Evolutionary conservation across 768 basidiomycete genomes (phyloP).

Genomic region (Mycena galericulata): DNA sequence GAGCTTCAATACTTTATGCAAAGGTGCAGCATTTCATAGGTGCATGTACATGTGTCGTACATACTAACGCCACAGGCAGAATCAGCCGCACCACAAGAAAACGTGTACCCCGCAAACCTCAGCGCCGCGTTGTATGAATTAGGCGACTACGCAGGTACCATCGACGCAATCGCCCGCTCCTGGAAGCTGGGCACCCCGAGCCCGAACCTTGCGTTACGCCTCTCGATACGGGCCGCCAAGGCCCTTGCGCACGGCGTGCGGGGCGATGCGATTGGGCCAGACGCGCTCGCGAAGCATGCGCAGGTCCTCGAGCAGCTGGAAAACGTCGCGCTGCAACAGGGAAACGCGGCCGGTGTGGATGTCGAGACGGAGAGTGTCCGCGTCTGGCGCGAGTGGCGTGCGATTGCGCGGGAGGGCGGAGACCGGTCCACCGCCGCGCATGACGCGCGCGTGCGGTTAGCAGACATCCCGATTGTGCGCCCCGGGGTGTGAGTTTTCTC

Average conservation of each 20-base stretch:
- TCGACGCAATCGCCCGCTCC: slow-evolving; percentile 39
- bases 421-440: slow-evolving; percentile 5
- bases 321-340: slow-evolving; percentile 16
- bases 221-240: slow-evolving; percentile 40
- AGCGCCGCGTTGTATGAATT: slow-evolving; percentile 46
- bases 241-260: slow-evolving; percentile 39
- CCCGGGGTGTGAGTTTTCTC: slow-evolving; percentile 18
- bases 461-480: slow-evolving; percentile 14
- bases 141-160: slow-evolving; percentile 38
- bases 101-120: slow-evolving; percentile 43
- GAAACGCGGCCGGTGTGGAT: background rate
- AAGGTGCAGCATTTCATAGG: too few relatives aligned
- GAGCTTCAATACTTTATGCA: slow-evolving; percentile 31
- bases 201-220: slow-evolving; percentile 30
- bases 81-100: slow-evolving; percentile 33
- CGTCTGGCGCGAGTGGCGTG: slow-evolving; percentile 35
- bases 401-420: slow-evolving; percentile 19
- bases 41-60: background rate
- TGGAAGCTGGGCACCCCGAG: slow-evolving; percentile 23
- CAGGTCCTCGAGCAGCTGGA: slow-evolving; percentile 26
- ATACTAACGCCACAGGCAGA: slow-evolving; percentile 36
- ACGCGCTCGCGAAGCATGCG: background rate
- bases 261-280: slow-evolving; percentile 24
- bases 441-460: slow-evolving; percentile 7
- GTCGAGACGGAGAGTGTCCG: slow-evolving; percentile 20